Base-by-base conservation (phyloP, 2,329 filamentous ascomycete genomes). In the Hortaea sp. region DNA sequence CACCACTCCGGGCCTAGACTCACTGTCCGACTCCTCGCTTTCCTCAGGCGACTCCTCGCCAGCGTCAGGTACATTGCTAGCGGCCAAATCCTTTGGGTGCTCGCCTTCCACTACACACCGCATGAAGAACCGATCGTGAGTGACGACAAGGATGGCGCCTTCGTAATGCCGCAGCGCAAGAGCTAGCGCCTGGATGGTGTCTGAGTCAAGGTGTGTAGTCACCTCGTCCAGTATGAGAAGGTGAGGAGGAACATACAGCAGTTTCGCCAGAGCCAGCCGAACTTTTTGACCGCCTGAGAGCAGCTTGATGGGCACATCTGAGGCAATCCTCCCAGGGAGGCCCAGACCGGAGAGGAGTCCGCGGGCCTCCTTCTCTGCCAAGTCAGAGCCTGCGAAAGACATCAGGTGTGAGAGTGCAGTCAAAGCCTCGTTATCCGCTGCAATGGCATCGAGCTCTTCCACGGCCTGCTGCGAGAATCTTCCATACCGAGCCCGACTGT, bases 111-210 rank as follows among this genome's bases (percentile, higher is more conserved):
- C 72, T 0, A 84, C 84, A 2, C 79, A 80, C 40, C 82, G 75
- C 67, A 92, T 76, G 57, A 94, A 83, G 73, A 85, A 94, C 30
- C 88, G 74, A 62, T 94, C 87, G 68, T 94, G 88, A 32, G 81
- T 88, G 4, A 92, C 82, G 5, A 92, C 67, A 35, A 94, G 66
- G 4, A 92, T 75, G 0, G 85, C 86, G 0, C 87, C 87, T 46
- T 81, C 75, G 74, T 84, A 94, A 2, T 67, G 67, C 10, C 75
- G 72, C 51, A 94, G 63, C 2, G 82, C 83, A 27, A 77, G 72
- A 1, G 83, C 74, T 45, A 94, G 66, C 1, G 84, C 85, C 6
- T 78, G 76, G 27, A 90, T 85, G 0, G 84, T 90, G 65, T 92
- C 79, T 51, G 84, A 85, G 61, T 94, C 88, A 37, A 94, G 72